Base-by-base conservation (phyloP, 2,329 filamentous ascomycete genomes). In the Neofusicoccum ribis region DNA sequence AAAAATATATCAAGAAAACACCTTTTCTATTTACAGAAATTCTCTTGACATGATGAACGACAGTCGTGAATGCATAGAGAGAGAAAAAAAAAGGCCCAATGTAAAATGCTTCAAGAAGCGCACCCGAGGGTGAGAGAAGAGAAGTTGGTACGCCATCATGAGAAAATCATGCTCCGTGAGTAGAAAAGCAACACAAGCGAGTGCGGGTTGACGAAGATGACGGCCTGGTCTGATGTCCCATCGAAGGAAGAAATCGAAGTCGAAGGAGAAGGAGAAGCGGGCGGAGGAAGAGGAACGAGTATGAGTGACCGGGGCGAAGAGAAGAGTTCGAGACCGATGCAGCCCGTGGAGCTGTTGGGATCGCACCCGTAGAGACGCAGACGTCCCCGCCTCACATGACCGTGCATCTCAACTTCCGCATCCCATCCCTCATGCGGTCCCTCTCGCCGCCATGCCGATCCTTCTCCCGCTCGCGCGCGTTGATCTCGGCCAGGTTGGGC, bases 1-100 rank as follows among this genome's bases (percentile, higher is more conserved):
- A 17, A 27, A 60, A 20, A 14, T 2, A 17, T 31, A 34, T 27
- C 41, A 43, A 37, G 51, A 43, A 39, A 43, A 34, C 23, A 14
- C 23, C 14, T 37, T 5, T 11, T 47, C 56, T 60, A 60, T 60
- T 1, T 60, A 60, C 43, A 59, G 47, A 31, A 7, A 31, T 31
- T 31, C 27, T 31, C 27, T 31, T 31, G 27, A 31, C 27, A 31
- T 31, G 27, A 15, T 49, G 17, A 60, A 47, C 56, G 56, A 60
- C 56, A 47, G 56, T 60, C 43, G 37, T 60, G 56, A 60, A 60
- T 36, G 56, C 56, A 31, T 60, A 36, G 44, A 27, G 17, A 9
- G 23, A 2, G 3, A 23, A 23, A 23, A 15, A 12, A 37, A 27
- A 34, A 1, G 31, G 4, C 8, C 43, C n/a, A 60, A 46, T n/a